These are phyloP conservation scores for Rhynchospora breviuscula DNA, from an alignment of 176 grass and related monocot species.

Conservation along the genomic window DNA sequence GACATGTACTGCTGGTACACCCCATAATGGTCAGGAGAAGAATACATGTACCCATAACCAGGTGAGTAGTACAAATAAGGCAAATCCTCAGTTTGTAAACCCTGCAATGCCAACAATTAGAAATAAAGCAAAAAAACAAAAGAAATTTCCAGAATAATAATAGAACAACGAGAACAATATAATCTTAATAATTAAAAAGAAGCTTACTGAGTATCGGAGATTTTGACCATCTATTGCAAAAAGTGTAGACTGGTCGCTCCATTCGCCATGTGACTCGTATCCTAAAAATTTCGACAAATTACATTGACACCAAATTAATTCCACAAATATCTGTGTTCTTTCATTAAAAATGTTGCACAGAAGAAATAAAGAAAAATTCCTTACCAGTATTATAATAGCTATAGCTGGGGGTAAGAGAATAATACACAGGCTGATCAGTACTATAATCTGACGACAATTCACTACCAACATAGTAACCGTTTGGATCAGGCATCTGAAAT, in stretches of 20 bases:
- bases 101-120: slow-evolving; percentile 28
- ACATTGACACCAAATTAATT: background rate
- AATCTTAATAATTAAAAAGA: background rate
- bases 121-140: background rate
- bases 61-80: slow-evolving; percentile 63
- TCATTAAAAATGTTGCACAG: background rate
- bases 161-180: background rate
- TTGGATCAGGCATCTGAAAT: slow-evolving; percentile 55
- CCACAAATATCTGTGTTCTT: background rate
- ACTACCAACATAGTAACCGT: slow-evolving; percentile 42
- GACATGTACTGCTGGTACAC: slow-evolving; percentile 43
- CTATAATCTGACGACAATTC: slow-evolving; percentile 32
- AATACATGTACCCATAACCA: slow-evolving; percentile 54
- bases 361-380: background rate
- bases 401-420: slow-evolving; percentile 44
- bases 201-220: slow-evolving; percentile 33
- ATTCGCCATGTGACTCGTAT: slow-evolving; percentile 47
- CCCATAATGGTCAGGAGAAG: slow-evolving; percentile 44
- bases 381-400: slow-evolving; percentile 51
- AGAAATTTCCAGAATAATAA: background rate
- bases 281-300: slow-evolving; percentile 23
- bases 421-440: slow-evolving; percentile 52
- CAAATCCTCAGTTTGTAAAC: slow-evolving; percentile 41
- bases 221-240: slow-evolving; percentile 60
- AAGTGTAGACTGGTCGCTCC: slow-evolving; percentile 37